Evolutionary conservation across 2,329 filamentous ascomycete genomes (phyloP), one percentile per base, ranked within the genome.

Genomic region (Westerdykella aurantiaca): DNA sequence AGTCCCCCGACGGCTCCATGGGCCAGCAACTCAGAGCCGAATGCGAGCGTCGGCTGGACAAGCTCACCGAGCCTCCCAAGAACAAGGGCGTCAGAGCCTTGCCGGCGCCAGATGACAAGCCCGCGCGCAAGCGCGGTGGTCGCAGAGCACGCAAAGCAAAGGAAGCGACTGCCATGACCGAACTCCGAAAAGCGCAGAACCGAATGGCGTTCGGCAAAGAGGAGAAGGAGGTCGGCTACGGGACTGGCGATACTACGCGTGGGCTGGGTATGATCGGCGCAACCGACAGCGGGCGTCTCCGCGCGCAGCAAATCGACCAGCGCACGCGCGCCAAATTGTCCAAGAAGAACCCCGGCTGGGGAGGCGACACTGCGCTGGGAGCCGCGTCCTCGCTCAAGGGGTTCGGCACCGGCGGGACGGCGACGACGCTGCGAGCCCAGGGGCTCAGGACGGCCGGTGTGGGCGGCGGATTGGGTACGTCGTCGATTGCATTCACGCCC

Each of bases 331-430:
- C 93, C 37, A 96, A 95, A 67, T 80, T 98, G 35, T 88, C 86
- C 61, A 90, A 90, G 65, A 96, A 95, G 72, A 94, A 91, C 70
- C 90, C 94, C 58, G 93, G 93, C 21, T 98, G 93, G 93, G 91
- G 90, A 43, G 83, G 83, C 46, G 78, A 78, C 21, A 77, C 82
- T 3, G 85, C 63, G 1, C 55, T 63, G 7, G 62, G 62, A 29
- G 55, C 60, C 25, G 56, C 56, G 1, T 89, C 89, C 1, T 91
- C 88, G 22, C 78, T 96, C 45, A 82, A 87, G 45, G 83, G 83
- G 4, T 88, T 94, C 52, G 86, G 85, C 14, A 81, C 82, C 52
- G 75, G 75, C 5, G 78, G 79, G 39, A 87, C 72, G 23, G 72
- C 75, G n/a, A 76, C 75, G 75, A 69, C 88, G 75, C 76, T 96